Evolutionary conservation across 2,329 filamentous ascomycete genomes (phyloP).

Genomic region (Colletotrichum spaethianum): DNA sequence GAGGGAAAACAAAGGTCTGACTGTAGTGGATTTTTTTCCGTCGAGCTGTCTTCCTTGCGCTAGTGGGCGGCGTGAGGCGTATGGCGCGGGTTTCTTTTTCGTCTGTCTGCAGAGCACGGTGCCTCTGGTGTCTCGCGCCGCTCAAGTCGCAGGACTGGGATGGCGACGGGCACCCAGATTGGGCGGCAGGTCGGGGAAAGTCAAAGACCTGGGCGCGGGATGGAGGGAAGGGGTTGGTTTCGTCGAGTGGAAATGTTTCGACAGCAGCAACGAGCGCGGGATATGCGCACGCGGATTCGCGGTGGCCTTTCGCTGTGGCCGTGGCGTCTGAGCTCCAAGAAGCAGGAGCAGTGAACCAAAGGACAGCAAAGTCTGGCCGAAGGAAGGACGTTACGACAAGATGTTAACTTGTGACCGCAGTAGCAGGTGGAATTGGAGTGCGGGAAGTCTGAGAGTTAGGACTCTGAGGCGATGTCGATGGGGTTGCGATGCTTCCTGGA

Average conservation of each 20-base stretch:
- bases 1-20: constrained; percentile 40
- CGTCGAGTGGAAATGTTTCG: constrained; percentile 39
- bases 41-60: constrained; percentile 41
- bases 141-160: constrained; percentile 41
- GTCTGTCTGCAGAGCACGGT: constrained; percentile 36
- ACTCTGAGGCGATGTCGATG: constrained; percentile 22
- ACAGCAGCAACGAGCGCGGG: constrained; percentile 19
- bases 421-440: constrained; percentile 1
- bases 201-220: constrained; percentile 27
- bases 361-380: background rate
- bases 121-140: constrained; percentile 37
- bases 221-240: constrained; percentile 25
- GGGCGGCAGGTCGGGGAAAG: constrained; percentile 35
- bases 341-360: constrained; percentile 22
- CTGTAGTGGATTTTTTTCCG: constrained; percentile 26
- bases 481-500: constrained; percentile 29
- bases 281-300: constrained; percentile 36
- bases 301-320: constrained; percentile 29
- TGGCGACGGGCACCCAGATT: constrained; percentile 29
- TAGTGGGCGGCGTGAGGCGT: constrained; percentile 32
- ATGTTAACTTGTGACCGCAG: constrained; percentile 23
- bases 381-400: background rate
- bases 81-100: constrained; percentile 31
- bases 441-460: constrained; percentile 18
- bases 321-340: constrained; percentile 28